Evolutionary conservation across 1,139 yeast genomes (phyloP).

Genomic region (Yamadazyma atlantica): DNA sequence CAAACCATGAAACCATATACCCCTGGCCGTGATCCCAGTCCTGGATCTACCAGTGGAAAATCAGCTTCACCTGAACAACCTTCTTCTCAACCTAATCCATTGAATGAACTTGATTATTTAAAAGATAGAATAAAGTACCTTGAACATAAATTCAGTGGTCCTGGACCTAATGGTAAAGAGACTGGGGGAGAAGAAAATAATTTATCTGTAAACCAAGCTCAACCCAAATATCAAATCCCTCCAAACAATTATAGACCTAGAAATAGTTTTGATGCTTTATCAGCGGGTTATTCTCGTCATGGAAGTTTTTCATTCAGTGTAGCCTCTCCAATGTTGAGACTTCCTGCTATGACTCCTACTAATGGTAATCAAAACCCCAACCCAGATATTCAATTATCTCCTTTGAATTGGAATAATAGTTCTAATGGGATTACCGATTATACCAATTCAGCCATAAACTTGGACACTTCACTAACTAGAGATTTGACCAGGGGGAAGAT

Average conservation of each 20-base stretch:
- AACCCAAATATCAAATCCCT: background rate
- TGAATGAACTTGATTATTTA: slow-evolving; percentile 26
- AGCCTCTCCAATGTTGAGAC: slow-evolving; percentile 3
- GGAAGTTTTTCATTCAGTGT: slow-evolving; percentile 6
- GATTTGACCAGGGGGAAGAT: background rate
- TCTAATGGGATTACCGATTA: background rate
- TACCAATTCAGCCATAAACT: background rate
- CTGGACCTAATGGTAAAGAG: background rate
- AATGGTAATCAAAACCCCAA: slow-evolving; percentile 1
- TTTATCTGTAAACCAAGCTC: background rate
- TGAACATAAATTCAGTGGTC: slow-evolving; percentile 3
- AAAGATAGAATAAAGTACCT: slow-evolving; percentile 38
- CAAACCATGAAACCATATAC: background rate
- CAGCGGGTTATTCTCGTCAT: slow-evolving; percentile 4
- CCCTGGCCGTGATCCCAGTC: background rate
- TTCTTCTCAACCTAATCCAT: background rate
- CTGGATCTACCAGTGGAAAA: background rate
- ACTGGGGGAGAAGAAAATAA: background rate
- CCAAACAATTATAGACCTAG: background rate
- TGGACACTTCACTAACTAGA: background rate
- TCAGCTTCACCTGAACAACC: background rate
- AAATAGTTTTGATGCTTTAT: background rate
- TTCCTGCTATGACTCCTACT: slow-evolving; percentile 1
- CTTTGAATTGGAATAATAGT: slow-evolving; percentile 13
- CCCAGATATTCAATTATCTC: slow-evolving; percentile 13